These are phyloP conservation scores for Pistacia vera DNA, from an alignment of 345 rosid genomes.

Conservation along the genomic window DNA sequence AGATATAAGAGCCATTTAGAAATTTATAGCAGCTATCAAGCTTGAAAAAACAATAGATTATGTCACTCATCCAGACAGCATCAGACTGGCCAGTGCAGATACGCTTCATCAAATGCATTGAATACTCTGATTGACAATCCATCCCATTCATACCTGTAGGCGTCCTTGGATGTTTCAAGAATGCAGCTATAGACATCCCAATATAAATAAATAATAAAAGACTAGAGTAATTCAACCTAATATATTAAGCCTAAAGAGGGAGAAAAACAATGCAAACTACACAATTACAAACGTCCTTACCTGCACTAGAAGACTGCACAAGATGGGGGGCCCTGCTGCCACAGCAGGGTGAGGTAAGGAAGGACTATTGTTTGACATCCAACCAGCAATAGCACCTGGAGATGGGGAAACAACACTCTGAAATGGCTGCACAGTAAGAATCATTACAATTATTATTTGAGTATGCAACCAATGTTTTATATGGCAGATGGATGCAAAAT, in stretches of 20 bases:
- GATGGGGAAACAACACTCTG: slow-evolving; percentile 66
- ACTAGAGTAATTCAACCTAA: background rate
- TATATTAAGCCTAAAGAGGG: slow-evolving; percentile 1
- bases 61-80: slow-evolving; percentile 43
- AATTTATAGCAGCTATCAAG: background rate
- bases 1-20: background rate
- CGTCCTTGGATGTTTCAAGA: slow-evolving; percentile 69
- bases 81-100: slow-evolving; percentile 53
- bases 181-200: slow-evolving; percentile 43
- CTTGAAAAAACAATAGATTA: background rate
- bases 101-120: slow-evolving; percentile 74
- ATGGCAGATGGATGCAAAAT: slow-evolving; percentile 12
- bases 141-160: slow-evolving; percentile 55
- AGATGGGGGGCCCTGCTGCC: slow-evolving; percentile 47
- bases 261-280: background rate
- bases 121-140: slow-evolving; percentile 78
- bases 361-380: slow-evolving; percentile 64
- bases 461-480: slow-evolving; percentile 2
- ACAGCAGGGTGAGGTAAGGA: slow-evolving; percentile 51
- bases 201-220: slow-evolving; percentile 1
- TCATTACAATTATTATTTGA: slow-evolving; percentile 13
- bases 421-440: slow-evolving; percentile 58
- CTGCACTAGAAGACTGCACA: slow-evolving; percentile 49
- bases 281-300: slow-evolving; percentile 22
- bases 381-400: slow-evolving; percentile 72